phyloP scores from a whole-genome alignment of 495 filamentous ascomycete genomes.

The Thermothielavioides terrestris region DNA sequence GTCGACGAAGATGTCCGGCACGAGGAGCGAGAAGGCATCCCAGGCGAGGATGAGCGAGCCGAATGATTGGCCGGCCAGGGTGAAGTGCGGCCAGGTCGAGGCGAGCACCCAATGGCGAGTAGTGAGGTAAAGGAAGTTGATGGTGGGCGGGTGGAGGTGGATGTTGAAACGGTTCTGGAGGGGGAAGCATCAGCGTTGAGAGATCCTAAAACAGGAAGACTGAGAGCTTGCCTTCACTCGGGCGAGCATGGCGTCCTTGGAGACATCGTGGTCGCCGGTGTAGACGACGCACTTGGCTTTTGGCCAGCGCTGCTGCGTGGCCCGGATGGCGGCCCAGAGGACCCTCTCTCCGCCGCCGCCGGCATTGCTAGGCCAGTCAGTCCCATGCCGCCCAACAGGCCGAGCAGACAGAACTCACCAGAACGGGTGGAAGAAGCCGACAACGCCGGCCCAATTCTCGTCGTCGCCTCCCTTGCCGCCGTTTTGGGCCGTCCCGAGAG shows the following conservation, averaged over 20 bases:
- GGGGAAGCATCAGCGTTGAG: neutral
- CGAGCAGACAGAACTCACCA: slow-evolving; percentile 47
- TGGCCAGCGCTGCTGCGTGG: slow-evolving; percentile 84
- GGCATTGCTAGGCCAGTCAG: slow-evolving; percentile 58
- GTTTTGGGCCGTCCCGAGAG: slow-evolving; percentile 43
- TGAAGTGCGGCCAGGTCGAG: slow-evolving; percentile 84
- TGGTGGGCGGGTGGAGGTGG: slow-evolving; percentile 68
- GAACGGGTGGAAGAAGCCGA: slow-evolving; percentile 97
- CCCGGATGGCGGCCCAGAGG: slow-evolving; percentile 88
- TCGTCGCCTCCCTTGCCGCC: slow-evolving; percentile 46
- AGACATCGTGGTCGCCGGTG: slow-evolving; percentile 84
- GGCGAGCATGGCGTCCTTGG: slow-evolving; percentile 67
- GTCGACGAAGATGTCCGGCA: slow-evolving; percentile 90
- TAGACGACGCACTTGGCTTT: slow-evolving; percentile 84
- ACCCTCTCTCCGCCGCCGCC: slow-evolving; percentile 94
- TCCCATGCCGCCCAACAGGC: neutral
- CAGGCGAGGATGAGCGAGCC: slow-evolving; percentile 79
- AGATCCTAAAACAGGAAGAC: neutral
- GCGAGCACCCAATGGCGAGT: slow-evolving; percentile 77
- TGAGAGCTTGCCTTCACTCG: slow-evolving; percentile 54
- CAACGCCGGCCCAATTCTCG: slow-evolving; percentile 74
- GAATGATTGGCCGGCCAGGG: slow-evolving; percentile 84
- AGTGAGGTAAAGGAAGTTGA: slow-evolving; percentile 82
- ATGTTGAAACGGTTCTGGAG: slow-evolving; percentile 82
- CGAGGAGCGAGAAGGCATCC: slow-evolving; percentile 86